A percentile compares a stretch with the other conserved stretches of the same genome.
Evolutionary conservation across 768 basidiomycete species (phyloP).

Genomic region (Albatrellus ellisii): DNA sequence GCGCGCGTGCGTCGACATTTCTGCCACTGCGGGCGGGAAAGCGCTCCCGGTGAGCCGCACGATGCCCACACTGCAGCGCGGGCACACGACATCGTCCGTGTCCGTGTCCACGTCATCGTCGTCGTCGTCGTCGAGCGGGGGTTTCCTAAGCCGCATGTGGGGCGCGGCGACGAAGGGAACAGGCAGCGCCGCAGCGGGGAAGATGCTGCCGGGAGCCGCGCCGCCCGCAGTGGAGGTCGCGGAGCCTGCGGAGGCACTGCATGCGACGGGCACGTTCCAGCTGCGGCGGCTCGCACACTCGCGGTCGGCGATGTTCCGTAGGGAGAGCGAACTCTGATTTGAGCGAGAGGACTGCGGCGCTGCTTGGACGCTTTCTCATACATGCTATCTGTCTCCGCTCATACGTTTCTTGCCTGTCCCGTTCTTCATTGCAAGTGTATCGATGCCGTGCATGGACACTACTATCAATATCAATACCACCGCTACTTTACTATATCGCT

Average conservation of each 20-base stretch:
- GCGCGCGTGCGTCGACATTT: not conserved
- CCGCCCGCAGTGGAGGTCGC: not conserved
- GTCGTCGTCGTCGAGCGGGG: not conserved
- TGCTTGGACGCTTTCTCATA: no score
- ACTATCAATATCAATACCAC: no score
- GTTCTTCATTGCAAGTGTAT: no score
- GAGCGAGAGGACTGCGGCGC: no score
- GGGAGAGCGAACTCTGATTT: no score
- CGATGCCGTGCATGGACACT: no score
- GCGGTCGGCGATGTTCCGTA: constrained; percentile 30
- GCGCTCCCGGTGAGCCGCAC: constrained; percentile 16
- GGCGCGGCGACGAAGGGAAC: constrained; percentile 39
- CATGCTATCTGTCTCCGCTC: no score
- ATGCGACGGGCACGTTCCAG: constrained; percentile 21
- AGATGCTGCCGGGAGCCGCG: not conserved
- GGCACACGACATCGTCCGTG: no score
- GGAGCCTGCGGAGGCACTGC: constrained; percentile 14
- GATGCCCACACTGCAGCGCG: constrained; percentile 14
- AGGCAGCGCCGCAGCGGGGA: not conserved
- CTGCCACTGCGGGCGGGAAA: not conserved
- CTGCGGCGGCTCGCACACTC: constrained; percentile 30
- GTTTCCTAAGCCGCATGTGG: constrained; percentile 65
- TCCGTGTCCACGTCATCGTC: no score
- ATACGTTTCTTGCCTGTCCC: no score
- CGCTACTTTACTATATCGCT: no score